Base-by-base conservation (phyloP, 106 monocot species). In the Chionographis japonica region DNA sequence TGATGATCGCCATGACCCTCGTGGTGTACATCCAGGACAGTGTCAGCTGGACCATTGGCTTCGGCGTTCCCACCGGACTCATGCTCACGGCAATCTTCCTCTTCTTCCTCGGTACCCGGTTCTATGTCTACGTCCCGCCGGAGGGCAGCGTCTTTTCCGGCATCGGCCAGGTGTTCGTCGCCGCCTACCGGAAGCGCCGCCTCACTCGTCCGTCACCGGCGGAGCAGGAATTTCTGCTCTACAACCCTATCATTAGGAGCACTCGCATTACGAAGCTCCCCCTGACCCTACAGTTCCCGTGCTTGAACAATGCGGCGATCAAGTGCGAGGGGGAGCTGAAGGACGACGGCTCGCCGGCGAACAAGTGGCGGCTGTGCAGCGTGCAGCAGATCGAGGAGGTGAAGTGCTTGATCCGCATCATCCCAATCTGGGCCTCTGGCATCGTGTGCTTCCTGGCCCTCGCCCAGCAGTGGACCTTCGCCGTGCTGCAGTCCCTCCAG, bases 301-400 rank as follows among this genome's bases (percentile, higher is more conserved):
- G 71, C 20, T 62, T 94, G 43, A 87, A 90, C 83, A 87, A 87
- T 67, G 90, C 82, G 11, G 94, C 90, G 0, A 79, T 87, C 19
- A 69, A 59, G 12, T 51, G 72, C 50, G 82, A 80, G 8, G 78
- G 75, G 0, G 88, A 90, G 3, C 27, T 27, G 27, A 74, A 63
- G 18, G 40, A n/a, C 5, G 80, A 76, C 19, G 83, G 68, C 13
- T 37, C 71, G 8, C 37, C 27, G 2, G 63, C 67, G 3, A 69
- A 73, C 19, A 68, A 64, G 10, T 79, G 86, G 86, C 38, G 65
- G n/a, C 75, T 86, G 14, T 77, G 83, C 75, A 78, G 35, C 61
- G 64, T 90, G 42, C 90, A 90, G 17, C 82, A 80, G 68, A 55
- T 85, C 2, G 90, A 90, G 19, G 83, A 90, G 43, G 71, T 85